Base-by-base conservation (phyloP, 768 basidiomycete species). In the Mycena rosella region DNA sequence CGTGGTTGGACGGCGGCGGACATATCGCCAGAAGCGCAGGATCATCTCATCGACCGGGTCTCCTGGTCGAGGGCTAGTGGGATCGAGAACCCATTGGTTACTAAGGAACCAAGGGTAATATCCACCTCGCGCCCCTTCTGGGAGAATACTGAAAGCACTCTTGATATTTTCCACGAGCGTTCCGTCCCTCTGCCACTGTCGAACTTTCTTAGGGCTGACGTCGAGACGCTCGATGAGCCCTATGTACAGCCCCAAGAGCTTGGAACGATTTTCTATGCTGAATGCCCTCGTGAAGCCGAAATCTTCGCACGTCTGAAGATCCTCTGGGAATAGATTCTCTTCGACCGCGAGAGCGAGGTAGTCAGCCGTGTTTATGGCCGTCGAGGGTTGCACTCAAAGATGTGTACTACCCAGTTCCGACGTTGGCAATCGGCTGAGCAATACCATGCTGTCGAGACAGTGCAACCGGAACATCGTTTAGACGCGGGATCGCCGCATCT, bases 381-480 rank as follows among this genome's bases (percentile, higher is more conserved):
- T 6, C 38, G 52, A 15, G 70, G 65, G 10, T 71, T 68, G 70
- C 80, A 82, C 20, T 79, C 63, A 55, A 81, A 79, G 15, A 80
- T 77, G 57, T 82, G 82, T 10, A 29, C 14, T 5, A 65, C 42
- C 80, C 81, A 82, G 42, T 76, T 36, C 0, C 30, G 24, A 34
- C 64, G 67, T 63, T 83, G 82, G 56, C 79, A 81, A 24, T 61
- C 17, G 40, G 56, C 20, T 52, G 71, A 74, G 74, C 81, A 83
- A 55, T 82, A 82, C 78, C 77, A 78, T 9, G 63, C 74, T 2
- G 49, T 62, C 27, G 60, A 45, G 29, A 62, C 27, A 10, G 51
- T 53, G 27, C 60, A 62, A 11, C 51, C 42, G 10, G 60, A 40
- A 26, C 60, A 62, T 18, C 51, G 60, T 24, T 53, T 52, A n/a